Conservation (phyloP, 1,284 basidiomycete species). For the Trichosporon asahii region DNA sequence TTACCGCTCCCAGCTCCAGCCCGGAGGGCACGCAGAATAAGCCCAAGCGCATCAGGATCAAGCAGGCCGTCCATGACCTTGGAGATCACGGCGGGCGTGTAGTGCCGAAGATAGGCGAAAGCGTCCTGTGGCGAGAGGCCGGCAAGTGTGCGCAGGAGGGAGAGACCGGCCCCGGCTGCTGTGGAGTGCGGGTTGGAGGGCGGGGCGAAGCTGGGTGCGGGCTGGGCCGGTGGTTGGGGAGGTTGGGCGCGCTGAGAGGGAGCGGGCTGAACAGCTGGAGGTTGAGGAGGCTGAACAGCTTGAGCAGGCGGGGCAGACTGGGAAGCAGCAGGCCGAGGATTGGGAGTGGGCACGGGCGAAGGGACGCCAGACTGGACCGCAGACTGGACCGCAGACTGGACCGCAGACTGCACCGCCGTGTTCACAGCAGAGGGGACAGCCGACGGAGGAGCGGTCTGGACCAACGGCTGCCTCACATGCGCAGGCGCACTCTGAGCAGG, state of each 20-base stretch:
- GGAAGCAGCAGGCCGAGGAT: too few species aligned
- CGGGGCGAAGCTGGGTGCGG: neutral
- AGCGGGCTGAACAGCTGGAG: too few species aligned
- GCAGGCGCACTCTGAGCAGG: too few species aligned
- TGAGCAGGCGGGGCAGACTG: too few species aligned
- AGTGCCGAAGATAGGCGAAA: constrained; percentile 24
- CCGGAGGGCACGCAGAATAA: constrained; percentile 29
- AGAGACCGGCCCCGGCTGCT: constrained; percentile 35
- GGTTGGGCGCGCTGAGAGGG: neutral
- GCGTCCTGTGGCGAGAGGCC: constrained; percentile 7
- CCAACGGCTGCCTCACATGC: too few species aligned
- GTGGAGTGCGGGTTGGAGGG: constrained; percentile 28
- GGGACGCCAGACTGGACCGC: too few species aligned
- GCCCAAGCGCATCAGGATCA: constrained; percentile 44
- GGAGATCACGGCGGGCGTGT: constrained; percentile 28
- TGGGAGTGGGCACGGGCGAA: too few species aligned
- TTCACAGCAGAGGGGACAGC: neutral
- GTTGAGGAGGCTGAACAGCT: too few species aligned
- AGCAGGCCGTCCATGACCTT: constrained; percentile 34
- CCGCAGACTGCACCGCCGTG: neutral
- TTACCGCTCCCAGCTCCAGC: neutral
- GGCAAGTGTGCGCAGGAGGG: constrained; percentile 32
- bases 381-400: too few species aligned
- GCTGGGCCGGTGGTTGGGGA: neutral
- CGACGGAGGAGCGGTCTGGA: neutral